phyloP scores from a whole-genome alignment of 2,329 filamentous ascomycete genomes.

The Fusarium sacchari region DNA sequence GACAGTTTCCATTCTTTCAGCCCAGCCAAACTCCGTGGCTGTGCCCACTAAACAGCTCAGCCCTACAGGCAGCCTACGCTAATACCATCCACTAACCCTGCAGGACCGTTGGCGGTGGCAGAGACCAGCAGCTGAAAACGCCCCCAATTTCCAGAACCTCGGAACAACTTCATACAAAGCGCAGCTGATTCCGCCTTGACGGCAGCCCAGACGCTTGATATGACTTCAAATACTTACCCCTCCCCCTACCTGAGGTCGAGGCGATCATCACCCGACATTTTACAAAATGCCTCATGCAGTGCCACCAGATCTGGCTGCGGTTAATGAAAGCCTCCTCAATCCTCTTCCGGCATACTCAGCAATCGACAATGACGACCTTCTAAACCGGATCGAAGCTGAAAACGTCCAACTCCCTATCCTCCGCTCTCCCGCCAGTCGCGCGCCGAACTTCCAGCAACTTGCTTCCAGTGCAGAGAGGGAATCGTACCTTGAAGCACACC shows the following conservation, averaged over 20 bases:
- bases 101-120: constrained; percentile 11
- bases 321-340: background rate
- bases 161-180: background rate
- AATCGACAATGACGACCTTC: constrained; percentile 31
- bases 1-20: background rate
- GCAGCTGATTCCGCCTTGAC: background rate
- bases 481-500: constrained; percentile 9
- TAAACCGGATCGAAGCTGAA: constrained; percentile 33
- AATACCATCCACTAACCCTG: background rate
- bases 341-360: constrained; percentile 33
- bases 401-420: constrained; percentile 37
- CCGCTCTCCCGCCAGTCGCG: background rate
- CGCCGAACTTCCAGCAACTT: background rate
- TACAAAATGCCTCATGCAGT: background rate
- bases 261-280: background rate
- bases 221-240: constrained; percentile 19
- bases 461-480: background rate
- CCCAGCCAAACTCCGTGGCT: background rate
- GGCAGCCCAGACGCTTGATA: background rate
- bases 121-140: constrained; percentile 9
- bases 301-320: background rate
- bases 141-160: background rate
- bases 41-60: background rate
- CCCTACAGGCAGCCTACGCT: constrained; percentile 13
- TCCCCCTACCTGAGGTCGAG: background rate